These are phyloP conservation scores for Cichorium intybus DNA, from an alignment of 140 eudicot species.

Conservation along the genomic window DNA sequence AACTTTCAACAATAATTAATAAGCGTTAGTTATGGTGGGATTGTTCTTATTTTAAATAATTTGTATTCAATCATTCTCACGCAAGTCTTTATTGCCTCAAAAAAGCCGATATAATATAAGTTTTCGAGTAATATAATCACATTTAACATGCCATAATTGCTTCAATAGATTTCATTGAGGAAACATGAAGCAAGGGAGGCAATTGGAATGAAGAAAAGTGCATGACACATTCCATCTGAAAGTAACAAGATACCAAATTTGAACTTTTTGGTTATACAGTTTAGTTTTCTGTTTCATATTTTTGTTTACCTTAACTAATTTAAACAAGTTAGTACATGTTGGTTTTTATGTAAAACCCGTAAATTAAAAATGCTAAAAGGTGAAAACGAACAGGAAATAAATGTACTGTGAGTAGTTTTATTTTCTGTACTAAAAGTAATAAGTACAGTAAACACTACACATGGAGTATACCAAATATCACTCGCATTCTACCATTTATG, in stretches of 20 bases:
- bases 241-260: constrained; percentile 46
- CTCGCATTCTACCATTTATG: constrained; percentile 13
- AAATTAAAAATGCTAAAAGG: constrained; percentile 3
- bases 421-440: constrained; percentile 19
- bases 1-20: background rate
- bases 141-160: constrained; percentile 36
- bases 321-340: background rate
- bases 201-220: constrained; percentile 27
- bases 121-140: constrained; percentile 30
- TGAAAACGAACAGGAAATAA: constrained; percentile 1
- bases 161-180: constrained; percentile 40
- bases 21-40: constrained; percentile 14
- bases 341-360: constrained; percentile 5
- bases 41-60: constrained; percentile 26
- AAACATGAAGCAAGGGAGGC: constrained; percentile 44
- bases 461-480: constrained; percentile 23
- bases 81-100: constrained; percentile 13
- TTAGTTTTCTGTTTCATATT: background rate
- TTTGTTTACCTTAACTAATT: background rate
- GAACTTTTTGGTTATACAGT: constrained; percentile 26
- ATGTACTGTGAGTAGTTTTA: background rate
- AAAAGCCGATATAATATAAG: constrained; percentile 14
- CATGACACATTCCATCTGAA: constrained; percentile 32
- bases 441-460: constrained; percentile 30
- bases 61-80: constrained; percentile 22